phyloP scores from a whole-genome alignment of 352 stramenopile species.

The Phytopythium aichiense region DNA sequence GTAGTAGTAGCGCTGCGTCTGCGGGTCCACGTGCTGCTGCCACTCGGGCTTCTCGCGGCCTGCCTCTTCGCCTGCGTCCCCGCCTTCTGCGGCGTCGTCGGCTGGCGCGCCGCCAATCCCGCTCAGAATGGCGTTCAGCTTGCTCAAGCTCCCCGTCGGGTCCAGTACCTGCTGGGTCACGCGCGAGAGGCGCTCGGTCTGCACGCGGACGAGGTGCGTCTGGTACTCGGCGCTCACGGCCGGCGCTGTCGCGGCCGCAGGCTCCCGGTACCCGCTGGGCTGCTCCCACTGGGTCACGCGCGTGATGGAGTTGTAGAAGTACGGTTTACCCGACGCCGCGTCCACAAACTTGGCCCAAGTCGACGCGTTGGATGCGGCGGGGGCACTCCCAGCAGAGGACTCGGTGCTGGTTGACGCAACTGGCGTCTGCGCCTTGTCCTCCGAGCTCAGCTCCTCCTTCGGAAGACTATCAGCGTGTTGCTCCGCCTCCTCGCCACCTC shows the following conservation, averaged over 20 bases:
- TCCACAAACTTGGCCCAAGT: constrained; percentile 77
- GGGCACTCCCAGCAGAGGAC: neutral
- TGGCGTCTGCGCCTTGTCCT: neutral
- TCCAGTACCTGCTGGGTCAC: constrained; percentile 66
- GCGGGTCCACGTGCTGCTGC: constrained; percentile 83
- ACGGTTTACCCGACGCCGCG: constrained; percentile 54
- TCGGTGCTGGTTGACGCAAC: neutral
- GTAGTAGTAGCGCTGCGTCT: constrained; percentile 83
- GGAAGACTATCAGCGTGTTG: no score
- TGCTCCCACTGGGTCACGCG: constrained; percentile 69
- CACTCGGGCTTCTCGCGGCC: constrained; percentile 44
- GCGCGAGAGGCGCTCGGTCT: constrained; percentile 40
- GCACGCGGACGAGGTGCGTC: constrained; percentile 53
- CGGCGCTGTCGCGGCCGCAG: constrained; percentile 10
- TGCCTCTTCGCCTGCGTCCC: constrained; percentile 5
- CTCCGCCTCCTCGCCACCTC: constrained; percentile 5
- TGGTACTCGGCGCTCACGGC: constrained; percentile 53
- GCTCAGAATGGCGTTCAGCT: constrained; percentile 69
- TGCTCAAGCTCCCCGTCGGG: constrained; percentile 59
- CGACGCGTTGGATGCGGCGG: neutral
- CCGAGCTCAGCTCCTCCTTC: neutral
- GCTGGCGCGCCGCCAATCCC: constrained; percentile 30
- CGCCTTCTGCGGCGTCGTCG: neutral
- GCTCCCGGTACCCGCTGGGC: constrained; percentile 44
- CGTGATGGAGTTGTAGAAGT: constrained; percentile 65